A percentile compares a stretch with the other conserved stretches of the same genome.
These are phyloP conservation scores for Rhododendron simsii DNA, from an alignment of 148 eudicot genomes.

Conservation along the genomic window DNA sequence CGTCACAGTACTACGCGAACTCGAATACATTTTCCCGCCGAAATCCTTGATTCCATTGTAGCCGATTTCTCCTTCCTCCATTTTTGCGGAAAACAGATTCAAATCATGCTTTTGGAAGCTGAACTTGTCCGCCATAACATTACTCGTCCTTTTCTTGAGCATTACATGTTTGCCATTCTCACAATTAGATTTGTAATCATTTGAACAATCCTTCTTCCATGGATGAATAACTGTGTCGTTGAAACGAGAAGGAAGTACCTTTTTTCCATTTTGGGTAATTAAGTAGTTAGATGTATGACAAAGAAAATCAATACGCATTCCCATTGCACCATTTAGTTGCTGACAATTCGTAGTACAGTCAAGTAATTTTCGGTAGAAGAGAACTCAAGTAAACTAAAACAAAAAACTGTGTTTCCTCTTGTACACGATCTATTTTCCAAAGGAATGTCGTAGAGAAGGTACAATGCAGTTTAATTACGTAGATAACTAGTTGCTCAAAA, in stretches of 20 bases:
- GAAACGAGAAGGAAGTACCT: constrained; percentile 40
- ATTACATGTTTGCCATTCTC: constrained; percentile 32
- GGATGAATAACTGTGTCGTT: constrained; percentile 31
- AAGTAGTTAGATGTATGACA: background rate
- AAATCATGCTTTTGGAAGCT: constrained; percentile 31
- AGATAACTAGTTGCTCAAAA: background rate
- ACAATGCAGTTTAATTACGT: background rate
- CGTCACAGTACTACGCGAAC: constrained; percentile 20
- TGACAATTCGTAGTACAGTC: background rate
- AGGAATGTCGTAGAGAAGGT: background rate
- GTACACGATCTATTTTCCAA: background rate
- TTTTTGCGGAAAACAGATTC: constrained; percentile 43
- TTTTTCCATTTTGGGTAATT: background rate
- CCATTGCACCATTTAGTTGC: background rate
- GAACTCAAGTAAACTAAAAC: background rate
- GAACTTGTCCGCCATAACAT: constrained; percentile 17
- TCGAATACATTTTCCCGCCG: constrained; percentile 21
- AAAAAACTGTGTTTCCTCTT: background rate
- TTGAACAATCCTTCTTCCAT: constrained; percentile 22
- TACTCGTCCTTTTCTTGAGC: constrained; percentile 17
- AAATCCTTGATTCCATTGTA: constrained; percentile 22
- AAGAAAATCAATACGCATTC: background rate
- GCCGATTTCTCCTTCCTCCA: constrained; percentile 35
- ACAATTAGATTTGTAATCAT: constrained; percentile 15
- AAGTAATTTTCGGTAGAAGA: background rate